Conservation (phyloP, 257 asterid genomes). For the Jacaranda copaia region DNA sequence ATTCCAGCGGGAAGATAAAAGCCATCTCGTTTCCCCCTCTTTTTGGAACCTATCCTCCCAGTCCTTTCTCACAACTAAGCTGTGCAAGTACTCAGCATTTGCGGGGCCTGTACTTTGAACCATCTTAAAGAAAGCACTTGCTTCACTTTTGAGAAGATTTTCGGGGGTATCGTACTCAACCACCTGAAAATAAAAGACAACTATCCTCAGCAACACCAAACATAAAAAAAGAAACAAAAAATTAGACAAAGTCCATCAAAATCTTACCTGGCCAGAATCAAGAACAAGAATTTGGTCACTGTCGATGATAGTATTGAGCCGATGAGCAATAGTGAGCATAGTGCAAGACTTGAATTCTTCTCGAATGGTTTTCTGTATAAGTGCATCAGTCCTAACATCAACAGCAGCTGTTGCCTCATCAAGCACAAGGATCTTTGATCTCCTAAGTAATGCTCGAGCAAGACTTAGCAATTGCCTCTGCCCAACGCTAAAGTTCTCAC, state of each 20-base stretch:
- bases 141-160: slow-evolving; percentile 58
- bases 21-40: slow-evolving; percentile 51
- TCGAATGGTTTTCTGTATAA: slow-evolving; percentile 83
- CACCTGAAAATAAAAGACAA: slow-evolving; percentile 47
- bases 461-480: slow-evolving; percentile 87
- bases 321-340: slow-evolving; percentile 86
- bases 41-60: slow-evolving; percentile 31
- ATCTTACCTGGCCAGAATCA: slow-evolving; percentile 68
- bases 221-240: background rate
- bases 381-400: slow-evolving; percentile 87
- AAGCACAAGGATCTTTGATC: slow-evolving; percentile 85
- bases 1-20: slow-evolving; percentile 58
- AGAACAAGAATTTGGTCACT: slow-evolving; percentile 75
- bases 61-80: slow-evolving; percentile 56
- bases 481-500: slow-evolving; percentile 90
- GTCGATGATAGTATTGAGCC: slow-evolving; percentile 80
- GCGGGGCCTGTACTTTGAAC: slow-evolving; percentile 85
- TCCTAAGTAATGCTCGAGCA: slow-evolving; percentile 79
- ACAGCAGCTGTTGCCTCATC: slow-evolving; percentile 94
- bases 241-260: background rate
- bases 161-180: slow-evolving; percentile 67
- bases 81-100: slow-evolving; percentile 73
- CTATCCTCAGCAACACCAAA: background rate
- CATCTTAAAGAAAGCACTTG: slow-evolving; percentile 71
- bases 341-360: slow-evolving; percentile 82